These are phyloP conservation scores for Trypanosoma boissoni DNA, from an alignment of 208 protist genomes.

Conservation along the genomic window DNA sequence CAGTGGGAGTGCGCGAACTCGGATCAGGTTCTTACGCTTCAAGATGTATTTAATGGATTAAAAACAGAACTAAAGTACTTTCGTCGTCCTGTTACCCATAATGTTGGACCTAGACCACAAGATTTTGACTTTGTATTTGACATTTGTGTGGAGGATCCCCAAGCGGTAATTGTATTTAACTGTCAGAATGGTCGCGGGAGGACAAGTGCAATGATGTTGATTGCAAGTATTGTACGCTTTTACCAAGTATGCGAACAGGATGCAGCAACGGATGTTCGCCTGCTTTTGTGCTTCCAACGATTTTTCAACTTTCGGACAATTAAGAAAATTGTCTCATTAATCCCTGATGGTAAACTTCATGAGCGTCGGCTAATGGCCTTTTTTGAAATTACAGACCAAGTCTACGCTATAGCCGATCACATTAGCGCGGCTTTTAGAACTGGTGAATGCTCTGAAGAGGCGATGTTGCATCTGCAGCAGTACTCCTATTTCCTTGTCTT, in stretches of 20 bases:
- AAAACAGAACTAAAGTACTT: constrained; percentile 60
- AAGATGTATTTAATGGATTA: constrained; percentile 56
- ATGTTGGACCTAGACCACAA: constrained; percentile 66
- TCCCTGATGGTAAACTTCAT: constrained; percentile 85
- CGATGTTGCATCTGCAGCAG: constrained; percentile 80
- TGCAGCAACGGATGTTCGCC: constrained; percentile 54
- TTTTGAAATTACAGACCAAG: constrained; percentile 82
- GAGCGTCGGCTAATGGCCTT: constrained; percentile 74
- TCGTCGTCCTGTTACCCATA: constrained; percentile 78
- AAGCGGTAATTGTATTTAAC: constrained; percentile 79
- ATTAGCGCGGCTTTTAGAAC: constrained; percentile 72
- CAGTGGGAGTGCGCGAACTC: constrained; percentile 80
- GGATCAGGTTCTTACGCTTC: constrained; percentile 55
- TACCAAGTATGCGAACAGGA: constrained; percentile 82
- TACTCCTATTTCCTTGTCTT: constrained; percentile 86
- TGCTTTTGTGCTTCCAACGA: constrained; percentile 50
- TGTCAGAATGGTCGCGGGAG: constrained; percentile 83
- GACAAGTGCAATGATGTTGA: constrained; percentile 83
- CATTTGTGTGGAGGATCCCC: constrained; percentile 72
- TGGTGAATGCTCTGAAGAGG: constrained; percentile 47
- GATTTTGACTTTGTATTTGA: constrained; percentile 89
- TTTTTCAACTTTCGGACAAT: constrained; percentile 74
- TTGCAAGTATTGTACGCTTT: constrained; percentile 87
- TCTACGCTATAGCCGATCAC: constrained; percentile 84
- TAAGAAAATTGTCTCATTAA: constrained; percentile 84